A percentile compares a stretch with the other conserved stretches of the same genome.
Conservation (phyloP, 768 basidiomycete genomes). For the Tremella fuciformis region DNA sequence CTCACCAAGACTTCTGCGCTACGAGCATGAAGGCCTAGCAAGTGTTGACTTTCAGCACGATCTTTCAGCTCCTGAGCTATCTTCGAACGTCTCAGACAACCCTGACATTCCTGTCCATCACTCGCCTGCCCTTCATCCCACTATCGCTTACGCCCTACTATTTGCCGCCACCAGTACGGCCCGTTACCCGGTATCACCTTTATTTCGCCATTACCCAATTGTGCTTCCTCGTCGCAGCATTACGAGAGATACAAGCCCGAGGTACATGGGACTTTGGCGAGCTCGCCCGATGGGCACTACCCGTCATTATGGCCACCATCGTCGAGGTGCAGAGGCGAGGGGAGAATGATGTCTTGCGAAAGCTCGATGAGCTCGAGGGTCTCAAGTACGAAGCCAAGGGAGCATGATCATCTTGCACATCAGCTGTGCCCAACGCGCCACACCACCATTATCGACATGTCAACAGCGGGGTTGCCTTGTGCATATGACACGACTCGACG, state of each 20-base stretch:
- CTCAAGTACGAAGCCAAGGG: conserved; percentile 37
- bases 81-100: conserved; percentile 6
- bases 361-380: conserved; percentile 21
- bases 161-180: conserved; percentile 8
- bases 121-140: conserved; percentile 31
- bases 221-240: conserved; percentile 13
- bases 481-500: too few species aligned
- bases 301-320: conserved; percentile 22
- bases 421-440: too few species aligned
- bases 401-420: conserved; percentile 1
- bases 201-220: conserved; percentile 26
- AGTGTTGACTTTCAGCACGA: conserved; percentile 15
- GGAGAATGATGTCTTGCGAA: conserved; percentile 23
- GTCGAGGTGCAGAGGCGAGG: conserved; percentile 29
- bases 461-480: too few species aligned
- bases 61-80: conserved; percentile 17
- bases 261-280: conserved; percentile 6
- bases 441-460: too few species aligned
- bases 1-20: not conserved
- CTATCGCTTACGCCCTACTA: conserved; percentile 30
- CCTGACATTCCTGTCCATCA: conserved; percentile 13
- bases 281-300: conserved; percentile 29
- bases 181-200: conserved; percentile 15
- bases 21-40: not conserved
- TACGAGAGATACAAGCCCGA: not conserved